Evolutionary conservation across 2,329 filamentous ascomycete genomes (phyloP), one percentile per base, ranked within the genome.

Genomic region (Hymenoscyphus occultus): DNA sequence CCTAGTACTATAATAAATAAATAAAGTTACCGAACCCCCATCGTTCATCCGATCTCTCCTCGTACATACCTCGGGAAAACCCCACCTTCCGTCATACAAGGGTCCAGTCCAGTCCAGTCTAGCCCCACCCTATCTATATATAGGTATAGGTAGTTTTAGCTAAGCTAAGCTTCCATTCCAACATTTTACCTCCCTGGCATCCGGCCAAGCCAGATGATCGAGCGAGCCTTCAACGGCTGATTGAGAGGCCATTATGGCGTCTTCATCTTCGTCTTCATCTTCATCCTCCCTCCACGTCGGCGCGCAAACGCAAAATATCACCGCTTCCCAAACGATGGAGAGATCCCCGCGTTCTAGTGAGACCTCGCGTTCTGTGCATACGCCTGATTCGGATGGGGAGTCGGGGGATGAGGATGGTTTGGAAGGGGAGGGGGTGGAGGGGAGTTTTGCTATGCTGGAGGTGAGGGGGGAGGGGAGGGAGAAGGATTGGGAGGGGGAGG

Each of bases 391-490:
- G 14, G 35, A 28, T 28, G 28, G 28, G 28, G 71, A 73, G 57
- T 71, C 68, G 2, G 70, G 70, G 10, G 73, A 72, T n/a, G 70
- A 69, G 9, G 71, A 72, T 35, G 70, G 31, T 64, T 66, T 51
- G 12, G 69, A 68, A 16, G 22, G 22, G 22, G 32, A 19, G 4
- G 59, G 48, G 19, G 56, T 1, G 56, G 48, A 65, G 60, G 70
- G 72, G 51, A 72, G 70, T 51, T 70, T 67, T 48, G 70, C 70
- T 57, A 54, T 75, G 56, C 63, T 65, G 32, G 58, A 35, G 10
- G 40, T 64, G 7, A 10, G 51, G 5, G 32, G 40, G 16, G 60
- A 59, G 12, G 63, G 60, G 48, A 57, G 56, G 5, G 70, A 67
- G 65, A 68, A 68, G 39, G 61, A 51, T 10, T 58, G 54, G 60